phyloP scores from a whole-genome alignment of 768 basidiomycete genomes.

The Boletus insuetus region DNA sequence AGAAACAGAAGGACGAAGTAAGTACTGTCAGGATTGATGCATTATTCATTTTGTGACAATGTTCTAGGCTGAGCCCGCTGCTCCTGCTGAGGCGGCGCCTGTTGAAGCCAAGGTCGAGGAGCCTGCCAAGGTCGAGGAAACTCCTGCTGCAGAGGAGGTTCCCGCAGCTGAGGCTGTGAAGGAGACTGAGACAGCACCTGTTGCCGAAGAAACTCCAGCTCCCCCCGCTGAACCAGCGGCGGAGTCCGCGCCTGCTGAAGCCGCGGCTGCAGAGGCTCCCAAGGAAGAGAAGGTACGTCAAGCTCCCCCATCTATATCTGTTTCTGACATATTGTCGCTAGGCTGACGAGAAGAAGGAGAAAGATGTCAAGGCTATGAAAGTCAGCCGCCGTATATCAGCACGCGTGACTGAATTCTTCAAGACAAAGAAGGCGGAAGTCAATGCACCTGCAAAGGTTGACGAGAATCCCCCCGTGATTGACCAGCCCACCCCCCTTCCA shows the following conservation, averaged over 20 bases:
- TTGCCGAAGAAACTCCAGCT: conserved; percentile 25
- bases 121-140: conserved; percentile 43
- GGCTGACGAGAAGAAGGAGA: conserved; percentile 49
- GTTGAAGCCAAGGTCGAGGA: conserved; percentile 31
- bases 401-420: conserved; percentile 82
- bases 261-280: conserved; percentile 34
- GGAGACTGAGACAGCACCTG: conserved; percentile 53
- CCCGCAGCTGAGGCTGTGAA: conserved; percentile 56
- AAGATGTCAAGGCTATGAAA: conserved; percentile 52
- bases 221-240: conserved; percentile 26
- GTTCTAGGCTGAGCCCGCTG: conserved; percentile 32
- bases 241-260: conserved; percentile 34
- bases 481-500: conserved; percentile 76
- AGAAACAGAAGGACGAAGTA: conserved; percentile 78
- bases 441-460: conserved; percentile 77
- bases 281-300: conserved; percentile 61
- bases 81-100: conserved; percentile 34
- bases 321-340: conserved; percentile 18
- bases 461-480: conserved; percentile 86
- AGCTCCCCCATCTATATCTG: not conserved
- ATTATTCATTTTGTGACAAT: not conserved
- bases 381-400: conserved; percentile 81
- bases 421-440: conserved; percentile 63
- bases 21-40: conserved; percentile 11
- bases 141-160: conserved; percentile 31